phyloP scores from a whole-genome alignment of 331 rosid species.

The Ulmus americana region DNA sequence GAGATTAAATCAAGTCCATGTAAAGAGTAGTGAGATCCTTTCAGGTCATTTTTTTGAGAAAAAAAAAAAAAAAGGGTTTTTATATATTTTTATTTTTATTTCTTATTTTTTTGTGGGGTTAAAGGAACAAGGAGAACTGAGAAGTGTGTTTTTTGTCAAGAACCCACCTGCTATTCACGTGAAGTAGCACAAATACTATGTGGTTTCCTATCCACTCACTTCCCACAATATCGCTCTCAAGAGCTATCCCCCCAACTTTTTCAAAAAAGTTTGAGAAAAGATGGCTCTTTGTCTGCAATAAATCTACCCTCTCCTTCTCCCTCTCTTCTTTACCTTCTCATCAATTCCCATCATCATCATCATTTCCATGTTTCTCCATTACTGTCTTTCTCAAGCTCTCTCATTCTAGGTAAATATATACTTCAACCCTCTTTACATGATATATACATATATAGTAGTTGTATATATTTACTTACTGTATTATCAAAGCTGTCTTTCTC shows the following conservation, averaged over 20 bases:
- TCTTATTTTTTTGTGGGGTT: neutral
- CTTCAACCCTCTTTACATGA: neutral
- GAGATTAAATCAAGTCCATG: neutral
- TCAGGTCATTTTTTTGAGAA: neutral
- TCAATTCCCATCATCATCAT: neutral
- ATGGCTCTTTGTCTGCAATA: conserved; percentile 39
- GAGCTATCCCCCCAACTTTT: conserved; percentile 48
- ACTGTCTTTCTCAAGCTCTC: neutral
- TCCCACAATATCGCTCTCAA: conserved; percentile 36
- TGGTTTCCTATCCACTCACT: conserved; percentile 53
- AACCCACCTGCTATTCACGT: conserved; percentile 61
- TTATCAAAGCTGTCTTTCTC: conserved; percentile 19
- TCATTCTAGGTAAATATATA: neutral
- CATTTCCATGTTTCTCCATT: neutral
- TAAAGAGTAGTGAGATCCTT: too few relatives aligned
- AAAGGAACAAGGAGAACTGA: too few relatives aligned
- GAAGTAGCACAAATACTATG: conserved; percentile 49
- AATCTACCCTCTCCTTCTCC: conserved; percentile 23
- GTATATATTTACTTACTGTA: neutral
- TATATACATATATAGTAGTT: neutral
- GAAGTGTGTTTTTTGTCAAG: neutral
- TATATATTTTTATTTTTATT: neutral
- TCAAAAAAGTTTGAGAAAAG: conserved; percentile 41
- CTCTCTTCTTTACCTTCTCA: conserved; percentile 7
- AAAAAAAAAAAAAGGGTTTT: neutral